Evolutionary conservation across 1,139 yeast genomes (phyloP), one percentile per base, ranked within the genome.

Genomic region (Debaryomyces sp.): DNA sequence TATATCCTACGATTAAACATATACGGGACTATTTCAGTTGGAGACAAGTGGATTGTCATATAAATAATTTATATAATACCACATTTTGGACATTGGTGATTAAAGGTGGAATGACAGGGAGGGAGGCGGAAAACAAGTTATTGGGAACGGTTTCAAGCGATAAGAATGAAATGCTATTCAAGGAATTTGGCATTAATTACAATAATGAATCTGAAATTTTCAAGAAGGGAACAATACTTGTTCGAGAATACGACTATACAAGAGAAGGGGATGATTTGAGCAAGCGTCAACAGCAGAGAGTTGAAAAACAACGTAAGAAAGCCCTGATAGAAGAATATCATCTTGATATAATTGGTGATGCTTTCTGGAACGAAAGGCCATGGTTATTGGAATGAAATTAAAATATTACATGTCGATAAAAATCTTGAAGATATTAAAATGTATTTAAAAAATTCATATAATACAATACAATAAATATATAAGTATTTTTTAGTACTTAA

Each of bases 1-100:
- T 84, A 2, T 94, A 94, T 59, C 99, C 99, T 0, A 81, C 79
- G 48, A 57, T 71, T 24, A 60, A 71, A 8, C 71, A 76, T 2
- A 75, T 92, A 2, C 74, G 89, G 47, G 98, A 94, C 64, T 95
- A 95, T 62, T 80, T 95, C 54, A 73, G 88, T 48, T 95, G 99
- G 99, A 77, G 99, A 57, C 98, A 90, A 63, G 99, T 87, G 1
- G 99, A 94, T 63, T 94, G 99, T 49, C 99, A 94, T 67, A 94
- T 94, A 49, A 94, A 94, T 64, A 94, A 94, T 63, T 70, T 95
- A 53, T 95, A 92, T 73, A 94, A 94, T 62, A 95, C 99, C 0
- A 75, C 91, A 0, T 95, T 94, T 63, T 94, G 99, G 99, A 77
- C 84, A 6, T 74, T 95, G 58, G 95, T 94, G 0, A 65, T 73